A percentile compares a stretch with the other conserved stretches of the same genome.
phyloP scores from a whole-genome alignment of 495 filamentous ascomycete genomes.

The Daldinia loculata region DNA sequence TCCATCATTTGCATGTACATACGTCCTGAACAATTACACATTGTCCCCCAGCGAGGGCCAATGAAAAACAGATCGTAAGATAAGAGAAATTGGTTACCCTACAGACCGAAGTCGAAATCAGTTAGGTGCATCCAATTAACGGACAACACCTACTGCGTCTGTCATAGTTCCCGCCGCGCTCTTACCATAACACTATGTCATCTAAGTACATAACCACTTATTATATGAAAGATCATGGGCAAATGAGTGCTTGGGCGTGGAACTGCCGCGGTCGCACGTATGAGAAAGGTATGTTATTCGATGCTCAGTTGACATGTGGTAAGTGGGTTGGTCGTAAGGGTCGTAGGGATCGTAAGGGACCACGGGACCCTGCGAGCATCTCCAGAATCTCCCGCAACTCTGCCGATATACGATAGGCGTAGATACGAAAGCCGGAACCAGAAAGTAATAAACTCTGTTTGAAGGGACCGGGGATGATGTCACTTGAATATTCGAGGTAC shows the following conservation, averaged over 20 bases:
- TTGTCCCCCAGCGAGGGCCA: conserved; percentile 17
- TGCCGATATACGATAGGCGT: conserved; percentile 21
- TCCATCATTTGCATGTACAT: background rate
- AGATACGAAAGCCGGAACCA: conserved; percentile 27
- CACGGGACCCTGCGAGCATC: conserved; percentile 13
- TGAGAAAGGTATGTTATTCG: conserved; percentile 13
- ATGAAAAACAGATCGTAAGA: conserved; percentile 24
- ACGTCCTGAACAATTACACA: conserved; percentile 18
- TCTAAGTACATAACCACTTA: background rate
- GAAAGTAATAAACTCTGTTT: conserved; percentile 18
- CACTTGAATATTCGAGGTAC: conserved; percentile 23
- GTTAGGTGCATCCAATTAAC: conserved; percentile 24
- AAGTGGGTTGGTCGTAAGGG: conserved; percentile 8
- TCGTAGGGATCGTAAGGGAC: conserved; percentile 10
- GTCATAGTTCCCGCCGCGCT: conserved; percentile 25
- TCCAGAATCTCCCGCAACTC: conserved; percentile 15
- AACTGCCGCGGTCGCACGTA: conserved; percentile 38
- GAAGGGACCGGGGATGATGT: conserved; percentile 29
- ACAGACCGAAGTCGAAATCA: conserved; percentile 33
- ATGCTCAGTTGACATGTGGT: conserved; percentile 24
- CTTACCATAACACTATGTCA: conserved; percentile 10
- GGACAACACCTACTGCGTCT: conserved; percentile 23
- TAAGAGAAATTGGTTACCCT: conserved; percentile 39
- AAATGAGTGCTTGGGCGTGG: conserved; percentile 16
- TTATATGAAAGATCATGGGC: conserved; percentile 9